phyloP scores from a whole-genome alignment of 805 yeast species.

The Candida dajiaensis region DNA sequence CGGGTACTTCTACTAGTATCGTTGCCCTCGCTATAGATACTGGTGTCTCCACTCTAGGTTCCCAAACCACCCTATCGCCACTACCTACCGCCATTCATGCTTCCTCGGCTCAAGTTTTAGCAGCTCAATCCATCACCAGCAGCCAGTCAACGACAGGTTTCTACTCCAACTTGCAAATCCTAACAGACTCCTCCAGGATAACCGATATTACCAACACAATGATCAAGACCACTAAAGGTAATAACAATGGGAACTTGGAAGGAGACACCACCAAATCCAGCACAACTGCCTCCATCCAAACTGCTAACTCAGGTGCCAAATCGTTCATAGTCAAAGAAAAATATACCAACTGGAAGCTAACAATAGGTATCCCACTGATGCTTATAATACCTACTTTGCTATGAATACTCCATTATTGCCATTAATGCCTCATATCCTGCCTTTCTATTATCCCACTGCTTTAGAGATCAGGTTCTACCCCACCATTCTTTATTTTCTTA shows the following conservation, averaged over 20 bases:
- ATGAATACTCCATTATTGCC: not conserved
- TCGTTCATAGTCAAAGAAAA: not conserved
- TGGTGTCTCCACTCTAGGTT: not conserved
- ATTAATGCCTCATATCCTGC: not conserved
- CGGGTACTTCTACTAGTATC: not conserved
- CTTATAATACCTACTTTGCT: constrained; percentile 6
- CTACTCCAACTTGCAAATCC: constrained; percentile 1
- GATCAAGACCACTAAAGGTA: constrained; percentile 1
- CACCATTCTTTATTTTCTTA: not conserved
- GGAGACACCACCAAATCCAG: not conserved
- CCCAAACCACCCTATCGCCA: not conserved
- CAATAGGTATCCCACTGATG: constrained; percentile 8
- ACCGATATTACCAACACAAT: constrained; percentile 8
- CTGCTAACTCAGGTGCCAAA: constrained; percentile 8
- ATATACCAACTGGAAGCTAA: constrained; percentile 8
- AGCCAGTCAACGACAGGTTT: not conserved
- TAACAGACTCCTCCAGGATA: constrained; percentile 5
- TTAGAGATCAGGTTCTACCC: not conserved
- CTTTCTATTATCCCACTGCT: not conserved
- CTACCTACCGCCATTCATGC: constrained; percentile 3
- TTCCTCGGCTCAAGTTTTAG: constrained; percentile 4
- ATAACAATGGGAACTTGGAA: not conserved
- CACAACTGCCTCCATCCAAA: not conserved
- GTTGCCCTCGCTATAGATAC: not conserved
- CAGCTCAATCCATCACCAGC: constrained; percentile 10